Evolutionary conservation across 208 protist genomes (phyloP).

Genomic region (Wallacemonas sp.): DNA sequence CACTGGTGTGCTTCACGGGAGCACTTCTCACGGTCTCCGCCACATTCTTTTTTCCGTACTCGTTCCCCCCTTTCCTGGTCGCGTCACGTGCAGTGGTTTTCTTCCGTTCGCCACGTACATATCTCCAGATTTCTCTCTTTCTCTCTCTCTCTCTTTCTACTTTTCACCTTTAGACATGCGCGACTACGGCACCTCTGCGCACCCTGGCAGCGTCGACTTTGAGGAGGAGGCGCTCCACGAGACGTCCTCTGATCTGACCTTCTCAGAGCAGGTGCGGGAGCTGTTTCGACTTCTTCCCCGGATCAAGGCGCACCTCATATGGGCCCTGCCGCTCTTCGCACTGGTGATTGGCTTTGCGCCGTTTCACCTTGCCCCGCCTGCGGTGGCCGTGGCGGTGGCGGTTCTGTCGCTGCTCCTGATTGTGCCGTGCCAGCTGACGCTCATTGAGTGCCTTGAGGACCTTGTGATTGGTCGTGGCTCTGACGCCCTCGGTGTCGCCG

Average conservation of each 20-base stretch:
- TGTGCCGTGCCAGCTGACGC: slow-evolving; percentile 28
- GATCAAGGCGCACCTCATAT: slow-evolving; percentile 29
- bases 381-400: neutral
- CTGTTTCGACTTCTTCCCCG: slow-evolving; percentile 23
- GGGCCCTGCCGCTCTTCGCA: slow-evolving; percentile 22
- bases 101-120: no score
- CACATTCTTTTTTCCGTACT: no score
- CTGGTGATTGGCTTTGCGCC: slow-evolving; percentile 14
- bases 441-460: slow-evolving; percentile 65
- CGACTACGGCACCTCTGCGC: slow-evolving; percentile 20
- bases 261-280: slow-evolving; percentile 20
- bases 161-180: no score
- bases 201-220: slow-evolving; percentile 37
- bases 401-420: slow-evolving; percentile 34
- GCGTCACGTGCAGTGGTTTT: no score
- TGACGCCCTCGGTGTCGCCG: slow-evolving; percentile 34
- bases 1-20: no score
- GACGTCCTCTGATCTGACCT: slow-evolving; percentile 2
- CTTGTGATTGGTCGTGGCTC: slow-evolving; percentile 48
- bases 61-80: no score
- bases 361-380: neutral
- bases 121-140: no score
- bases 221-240: slow-evolving; percentile 40
- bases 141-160: no score
- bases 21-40: no score